Evolutionary conservation across 306 rosid species (phyloP).

Genomic region (Acacia crassicarpa): DNA sequence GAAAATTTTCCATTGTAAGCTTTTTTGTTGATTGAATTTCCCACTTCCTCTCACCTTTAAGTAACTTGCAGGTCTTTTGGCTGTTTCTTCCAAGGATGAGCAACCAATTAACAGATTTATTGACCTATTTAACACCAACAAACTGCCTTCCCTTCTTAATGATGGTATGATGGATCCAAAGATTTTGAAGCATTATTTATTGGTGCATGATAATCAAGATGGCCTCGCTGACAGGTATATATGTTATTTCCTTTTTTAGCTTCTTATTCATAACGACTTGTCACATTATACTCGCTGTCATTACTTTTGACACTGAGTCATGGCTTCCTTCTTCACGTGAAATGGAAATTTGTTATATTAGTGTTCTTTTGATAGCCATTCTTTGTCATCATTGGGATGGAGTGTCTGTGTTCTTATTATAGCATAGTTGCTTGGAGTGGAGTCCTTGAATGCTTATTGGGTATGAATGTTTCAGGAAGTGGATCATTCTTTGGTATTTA

Average conservation of each 20-base stretch:
- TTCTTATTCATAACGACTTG: slow-evolving; percentile 18
- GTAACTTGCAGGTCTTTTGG: slow-evolving; percentile 76
- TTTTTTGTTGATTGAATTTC: slow-evolving; percentile 16
- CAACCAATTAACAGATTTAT: slow-evolving; percentile 78
- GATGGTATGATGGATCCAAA: slow-evolving; percentile 94
- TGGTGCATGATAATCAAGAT: slow-evolving; percentile 94
- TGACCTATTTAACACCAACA: slow-evolving; percentile 72
- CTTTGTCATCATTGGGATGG: slow-evolving; percentile 16
- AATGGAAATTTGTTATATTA: slow-evolving; percentile 9
- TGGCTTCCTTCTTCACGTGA: slow-evolving; percentile 1
- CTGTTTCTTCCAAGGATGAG: slow-evolving; percentile 91
- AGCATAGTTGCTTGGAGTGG: not conserved
- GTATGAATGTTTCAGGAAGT: slow-evolving; percentile 3
- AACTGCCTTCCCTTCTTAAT: slow-evolving; percentile 83
- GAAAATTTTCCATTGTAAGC: slow-evolving; percentile 12
- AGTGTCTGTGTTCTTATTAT: slow-evolving; percentile 17
- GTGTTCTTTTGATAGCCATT: slow-evolving; percentile 9
- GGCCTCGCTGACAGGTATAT: slow-evolving; percentile 72
- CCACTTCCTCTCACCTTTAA: slow-evolving; percentile 22
- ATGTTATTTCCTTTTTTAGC: slow-evolving; percentile 22
- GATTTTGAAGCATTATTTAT: slow-evolving; percentile 84
- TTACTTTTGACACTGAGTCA: not conserved
- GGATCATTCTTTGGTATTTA: slow-evolving; percentile 8
- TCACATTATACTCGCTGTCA: not conserved
- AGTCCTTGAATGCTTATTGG: slow-evolving; percentile 8